Evolutionary conservation across 2,329 filamentous ascomycete species (phyloP), one percentile per base, ranked within the genome.

Genomic region (Phyllosticta paracitricarpa): DNA sequence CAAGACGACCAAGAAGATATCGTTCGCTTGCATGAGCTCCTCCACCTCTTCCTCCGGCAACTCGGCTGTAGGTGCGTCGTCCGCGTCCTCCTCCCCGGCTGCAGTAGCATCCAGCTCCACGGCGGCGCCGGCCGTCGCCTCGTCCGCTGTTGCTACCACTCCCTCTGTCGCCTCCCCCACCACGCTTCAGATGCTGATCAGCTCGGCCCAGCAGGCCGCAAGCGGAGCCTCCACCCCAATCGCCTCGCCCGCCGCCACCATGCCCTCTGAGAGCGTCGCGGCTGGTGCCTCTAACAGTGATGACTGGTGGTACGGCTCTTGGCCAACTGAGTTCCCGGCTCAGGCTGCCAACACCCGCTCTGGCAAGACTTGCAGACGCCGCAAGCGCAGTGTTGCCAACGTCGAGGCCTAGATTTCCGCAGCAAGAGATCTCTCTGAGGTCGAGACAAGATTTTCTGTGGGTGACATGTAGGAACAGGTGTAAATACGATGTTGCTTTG

Each of bases 1-100:
- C 40, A 61, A 59, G 53, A 64, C 64, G 26, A 67, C 67, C 24
- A 69, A 70, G 62, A 76, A 78, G 66, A 82, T 84, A 64, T 81
- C 79, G 61, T 84, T 84, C 68, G 82, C 81, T 57, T 84, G 81
- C 63, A 74, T 76, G 68, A 70, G 65, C 61, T 63, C 64, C 53
- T 57, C 66, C 25, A 51, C 61, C 17, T 17, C 55, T n/a, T 66
- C 62, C 51, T 33, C 55, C 14, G 62, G 60, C 61, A 62, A 63
- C 35, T 62, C 60, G 51, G 57, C 63, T 10, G 64, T 66, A 28
- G 54, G 63, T 30, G 56, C 55, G 9, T 65, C 66, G 5, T 63
- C 63, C 5, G 65, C 64, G 61, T 62, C 65, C n/a, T 65, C 57
- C 22, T 19, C 53, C 9, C 59, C 64, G 22, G 67, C 65, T 9